Base-by-base conservation (phyloP, 2,329 filamentous ascomycete genomes). In the Xylariaceae sp. region DNA sequence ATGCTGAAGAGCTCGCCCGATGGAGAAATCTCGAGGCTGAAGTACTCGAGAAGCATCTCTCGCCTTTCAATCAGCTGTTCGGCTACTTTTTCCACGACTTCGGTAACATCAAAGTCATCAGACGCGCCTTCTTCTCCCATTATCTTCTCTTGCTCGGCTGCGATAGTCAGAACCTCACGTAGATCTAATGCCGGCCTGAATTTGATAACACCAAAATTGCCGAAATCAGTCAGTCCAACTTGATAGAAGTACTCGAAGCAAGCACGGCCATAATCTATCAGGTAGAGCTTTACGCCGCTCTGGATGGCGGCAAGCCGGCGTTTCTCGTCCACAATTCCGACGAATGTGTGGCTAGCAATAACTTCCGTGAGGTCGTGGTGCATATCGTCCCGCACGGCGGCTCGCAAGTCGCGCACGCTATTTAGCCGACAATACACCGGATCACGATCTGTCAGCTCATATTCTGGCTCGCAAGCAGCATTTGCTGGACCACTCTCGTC, bases 221-320 rank as follows among this genome's bases (percentile, higher is more conserved):
- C 90, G 72, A 99, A 99, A 67, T 99, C 91, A 0, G 91, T 95
- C 37, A 99, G 80, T 0, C 91, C 92, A 26, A 97, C 74, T 72
- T 99, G 94, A 73, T 99, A 99, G 70, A 97, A 95, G 70, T 92
- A 95, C 64, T 97, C 92, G 58, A 85, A 88, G 69, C 84, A 88
- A 1, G 88, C 75, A 68, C 92, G 85, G 8, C 91, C 94, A 67
- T 99, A 99, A 71, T 99, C 94, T 50, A 99, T 79, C 27, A 99
- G 81, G 70, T 88, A 96, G 6, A 99, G 80, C 68, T 91, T 95
- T 6, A 97, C 87, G 11, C 92, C 94, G 37, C 89, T 86, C 72
- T 99, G 94, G 39, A 99, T 88, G 12, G 94, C 91, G n/a, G 86
- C 91, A 9, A 99, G 82, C 8, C 94, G 88, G 48, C 90, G 86